Conservation (phyloP, 768 basidiomycete species). For the Leccinum incarnatum region DNA sequence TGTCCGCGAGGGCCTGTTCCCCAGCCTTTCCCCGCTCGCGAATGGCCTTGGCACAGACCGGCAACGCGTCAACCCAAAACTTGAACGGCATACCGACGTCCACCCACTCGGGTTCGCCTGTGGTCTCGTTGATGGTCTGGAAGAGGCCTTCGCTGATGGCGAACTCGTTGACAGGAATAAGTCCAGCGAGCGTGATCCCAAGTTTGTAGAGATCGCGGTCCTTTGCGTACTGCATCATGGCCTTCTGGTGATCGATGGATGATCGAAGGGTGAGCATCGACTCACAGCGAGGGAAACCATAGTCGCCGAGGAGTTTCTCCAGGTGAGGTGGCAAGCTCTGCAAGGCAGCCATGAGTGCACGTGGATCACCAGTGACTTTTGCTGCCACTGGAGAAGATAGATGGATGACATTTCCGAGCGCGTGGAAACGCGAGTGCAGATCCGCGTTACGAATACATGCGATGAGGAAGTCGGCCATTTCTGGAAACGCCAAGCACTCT, state of each 20-base stretch:
- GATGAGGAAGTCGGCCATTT: slow-evolving; percentile 47
- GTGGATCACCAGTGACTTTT: slow-evolving; percentile 42
- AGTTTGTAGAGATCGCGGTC: slow-evolving; percentile 49
- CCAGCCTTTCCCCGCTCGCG: slow-evolving; percentile 39
- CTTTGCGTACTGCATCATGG: slow-evolving; percentile 49
- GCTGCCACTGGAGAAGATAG: slow-evolving; percentile 44
- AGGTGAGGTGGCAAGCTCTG: slow-evolving; percentile 45
- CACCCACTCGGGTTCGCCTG: slow-evolving; percentile 37
- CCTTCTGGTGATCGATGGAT: slow-evolving; percentile 44
- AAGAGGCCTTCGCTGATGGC: slow-evolving; percentile 54
- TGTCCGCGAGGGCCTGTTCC: slow-evolving; percentile 52
- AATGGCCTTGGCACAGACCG: slow-evolving; percentile 53
- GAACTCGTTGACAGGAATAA: slow-evolving; percentile 57
- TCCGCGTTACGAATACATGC: slow-evolving; percentile 55
- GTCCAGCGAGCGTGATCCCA: slow-evolving; percentile 44
- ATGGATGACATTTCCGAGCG: slow-evolving; percentile 49
- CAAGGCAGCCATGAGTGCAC: slow-evolving; percentile 42
- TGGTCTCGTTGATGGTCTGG: slow-evolving; percentile 41
- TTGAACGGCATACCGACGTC: slow-evolving; percentile 57
- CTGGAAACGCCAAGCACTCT: slow-evolving; percentile 42
- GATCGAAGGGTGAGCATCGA: slow-evolving; percentile 39
- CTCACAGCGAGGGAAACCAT: slow-evolving; percentile 49
- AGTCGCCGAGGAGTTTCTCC: slow-evolving; percentile 42
- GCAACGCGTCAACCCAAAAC: slow-evolving; percentile 55
- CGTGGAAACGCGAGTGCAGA: slow-evolving; percentile 48